A percentile compares a stretch with the other conserved stretches of the same genome.
phyloP scores from a whole-genome alignment of 495 filamentous ascomycete genomes.

The Lasiosphaeria ovina region DNA sequence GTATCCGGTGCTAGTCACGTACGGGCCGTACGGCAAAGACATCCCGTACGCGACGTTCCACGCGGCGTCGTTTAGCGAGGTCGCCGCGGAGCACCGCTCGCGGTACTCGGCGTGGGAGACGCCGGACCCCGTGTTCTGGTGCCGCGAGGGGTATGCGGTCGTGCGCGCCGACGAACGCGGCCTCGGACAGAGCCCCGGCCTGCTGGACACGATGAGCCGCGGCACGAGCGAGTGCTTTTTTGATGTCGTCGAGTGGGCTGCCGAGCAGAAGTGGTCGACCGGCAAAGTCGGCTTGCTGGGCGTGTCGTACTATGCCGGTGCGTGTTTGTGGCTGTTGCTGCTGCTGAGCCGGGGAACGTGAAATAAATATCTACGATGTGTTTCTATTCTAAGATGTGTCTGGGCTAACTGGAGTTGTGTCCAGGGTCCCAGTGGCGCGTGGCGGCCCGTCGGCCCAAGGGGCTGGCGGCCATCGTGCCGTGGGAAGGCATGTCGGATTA shows the following conservation, averaged over 20 bases:
- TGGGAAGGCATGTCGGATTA: slow-evolving; percentile 73
- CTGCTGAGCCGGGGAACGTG: no score
- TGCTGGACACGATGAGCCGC: slow-evolving; percentile 59
- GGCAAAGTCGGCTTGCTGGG: slow-evolving; percentile 63
- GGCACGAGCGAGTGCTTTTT: slow-evolving; percentile 59
- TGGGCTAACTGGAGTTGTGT: no score
- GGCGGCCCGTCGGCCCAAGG: slow-evolving; percentile 58
- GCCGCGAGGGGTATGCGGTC: slow-evolving; percentile 57
- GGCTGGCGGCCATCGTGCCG: slow-evolving; percentile 57
- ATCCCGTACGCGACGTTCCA: slow-evolving; percentile 51
- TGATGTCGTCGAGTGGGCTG: slow-evolving; percentile 63
- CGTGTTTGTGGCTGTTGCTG: background rate
- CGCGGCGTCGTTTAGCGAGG: slow-evolving; percentile 38
- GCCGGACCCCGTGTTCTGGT: slow-evolving; percentile 63
- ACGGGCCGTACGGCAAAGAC: slow-evolving; percentile 67
- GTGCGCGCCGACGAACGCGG: slow-evolving; percentile 62
- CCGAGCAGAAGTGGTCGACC: slow-evolving; percentile 58
- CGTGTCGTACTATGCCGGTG: slow-evolving; percentile 61
- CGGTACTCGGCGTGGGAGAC: slow-evolving; percentile 64
- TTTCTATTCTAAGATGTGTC: slow-evolving; percentile 12
- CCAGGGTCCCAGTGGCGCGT: slow-evolving; percentile 57
- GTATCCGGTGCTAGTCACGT: slow-evolving; percentile 53
- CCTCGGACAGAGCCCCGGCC: slow-evolving; percentile 55
- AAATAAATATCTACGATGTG: background rate
- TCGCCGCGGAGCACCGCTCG: slow-evolving; percentile 47